A percentile compares a stretch with the other conserved stretches of the same genome.
phyloP scores from a whole-genome alignment of 805 yeast species.

The Teunomyces cretensis region DNA sequence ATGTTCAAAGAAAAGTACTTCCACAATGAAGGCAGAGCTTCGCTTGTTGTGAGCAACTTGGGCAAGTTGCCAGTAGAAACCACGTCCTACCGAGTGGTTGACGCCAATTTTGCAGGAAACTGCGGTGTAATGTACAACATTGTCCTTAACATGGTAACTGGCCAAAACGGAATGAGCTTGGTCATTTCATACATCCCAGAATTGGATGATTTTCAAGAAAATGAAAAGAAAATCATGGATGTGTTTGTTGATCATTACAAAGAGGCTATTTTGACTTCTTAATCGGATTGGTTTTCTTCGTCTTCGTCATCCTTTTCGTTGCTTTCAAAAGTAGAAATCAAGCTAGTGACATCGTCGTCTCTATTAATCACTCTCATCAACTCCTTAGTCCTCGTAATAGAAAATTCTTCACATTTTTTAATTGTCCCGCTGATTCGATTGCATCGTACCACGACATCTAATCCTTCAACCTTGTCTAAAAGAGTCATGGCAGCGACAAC shows the following conservation, averaged over 20 bases:
- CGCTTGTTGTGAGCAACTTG: conserved; percentile 11
- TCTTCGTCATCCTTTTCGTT: conserved; percentile 4
- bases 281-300: neutral
- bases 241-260: conserved; percentile 4
- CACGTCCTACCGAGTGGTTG: conserved; percentile 1
- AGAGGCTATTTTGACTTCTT: neutral
- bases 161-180: conserved; percentile 9
- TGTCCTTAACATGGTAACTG: conserved; percentile 11
- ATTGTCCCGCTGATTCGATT: conserved; percentile 83
- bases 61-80: conserved; percentile 7
- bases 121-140: conserved; percentile 9
- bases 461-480: conserved; percentile 50
- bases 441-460: conserved; percentile 55
- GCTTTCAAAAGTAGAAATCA: neutral
- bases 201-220: conserved; percentile 5
- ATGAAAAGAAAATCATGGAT: conserved; percentile 8
- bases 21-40: conserved; percentile 3
- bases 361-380: conserved; percentile 25
- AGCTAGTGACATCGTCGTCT: conserved; percentile 5
- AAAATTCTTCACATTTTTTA: conserved; percentile 72
- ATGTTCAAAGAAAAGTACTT: conserved; percentile 1
- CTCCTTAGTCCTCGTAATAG: conserved; percentile 49
- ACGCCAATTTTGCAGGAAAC: conserved; percentile 11
- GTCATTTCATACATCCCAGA: conserved; percentile 9
- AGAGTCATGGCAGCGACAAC: conserved; percentile 68